These are phyloP conservation scores for Neurospora sp. DNA, from an alignment of 2,329 filamentous ascomycete species.

Conservation along the genomic window DNA sequence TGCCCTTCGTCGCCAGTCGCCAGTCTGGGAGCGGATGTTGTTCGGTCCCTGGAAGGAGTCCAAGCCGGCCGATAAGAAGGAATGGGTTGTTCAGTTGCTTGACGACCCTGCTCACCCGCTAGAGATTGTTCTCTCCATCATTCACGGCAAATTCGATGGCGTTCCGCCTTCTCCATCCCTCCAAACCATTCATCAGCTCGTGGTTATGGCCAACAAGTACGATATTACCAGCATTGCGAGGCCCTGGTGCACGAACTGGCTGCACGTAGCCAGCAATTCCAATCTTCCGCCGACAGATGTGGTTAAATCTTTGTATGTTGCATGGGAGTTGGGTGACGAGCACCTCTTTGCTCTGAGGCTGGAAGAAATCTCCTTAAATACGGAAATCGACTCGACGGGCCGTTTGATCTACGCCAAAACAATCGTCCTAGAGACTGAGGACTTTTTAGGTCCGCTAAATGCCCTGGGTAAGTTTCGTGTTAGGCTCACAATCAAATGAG, in stretches of 20 bases:
- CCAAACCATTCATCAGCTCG: not conserved
- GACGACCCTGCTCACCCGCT: not conserved
- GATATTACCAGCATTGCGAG: not conserved
- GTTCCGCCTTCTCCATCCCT: not conserved
- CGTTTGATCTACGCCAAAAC: not conserved
- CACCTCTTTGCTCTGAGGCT: not conserved
- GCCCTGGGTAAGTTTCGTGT: not conserved
- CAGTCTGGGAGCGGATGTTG: slow-evolving; percentile 5
- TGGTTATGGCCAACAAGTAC: slow-evolving; percentile 1
- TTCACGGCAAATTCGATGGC: not conserved
- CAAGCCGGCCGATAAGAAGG: not conserved
- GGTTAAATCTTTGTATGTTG: not conserved
- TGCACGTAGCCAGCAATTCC: too few relatives aligned
- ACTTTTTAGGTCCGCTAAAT: not conserved
- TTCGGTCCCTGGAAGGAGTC: slow-evolving; percentile 5
- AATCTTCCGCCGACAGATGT: not conserved
- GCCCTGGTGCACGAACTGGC: not conserved
- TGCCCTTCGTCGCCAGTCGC: slow-evolving; percentile 1
- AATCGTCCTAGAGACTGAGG: not conserved
- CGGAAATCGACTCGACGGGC: not conserved
- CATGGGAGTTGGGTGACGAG: not conserved
- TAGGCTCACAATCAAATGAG: too few relatives aligned
- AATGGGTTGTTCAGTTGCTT: not conserved
- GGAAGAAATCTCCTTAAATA: not conserved
- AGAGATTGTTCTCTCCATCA: not conserved